These are phyloP conservation scores for Globomyces pollinis-pini DNA, from an alignment of 192 early-diverging fungal species.

Conservation along the genomic window DNA sequence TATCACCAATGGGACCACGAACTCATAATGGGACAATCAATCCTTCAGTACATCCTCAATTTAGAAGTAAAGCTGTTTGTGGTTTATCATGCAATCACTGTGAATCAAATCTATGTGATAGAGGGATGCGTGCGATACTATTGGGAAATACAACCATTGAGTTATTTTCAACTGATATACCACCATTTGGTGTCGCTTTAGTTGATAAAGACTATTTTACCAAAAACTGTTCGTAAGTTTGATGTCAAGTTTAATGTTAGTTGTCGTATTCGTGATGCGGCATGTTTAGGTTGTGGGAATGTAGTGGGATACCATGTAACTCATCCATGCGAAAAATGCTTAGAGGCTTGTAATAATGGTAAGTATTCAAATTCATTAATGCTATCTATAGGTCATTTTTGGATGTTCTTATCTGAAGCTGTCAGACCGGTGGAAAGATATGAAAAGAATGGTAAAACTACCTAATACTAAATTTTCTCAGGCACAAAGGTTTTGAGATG, in stretches of 20 bases:
- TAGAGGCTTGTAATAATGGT: slow-evolving; percentile 56
- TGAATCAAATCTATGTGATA: slow-evolving; percentile 29
- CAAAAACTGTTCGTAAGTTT: slow-evolving; percentile 39
- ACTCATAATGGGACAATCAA: slow-evolving; percentile 15
- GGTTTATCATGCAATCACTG: slow-evolving; percentile 43
- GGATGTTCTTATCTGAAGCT: slow-evolving; percentile 44
- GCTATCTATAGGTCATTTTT: slow-evolving; percentile 35
- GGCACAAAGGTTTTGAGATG: slow-evolving; percentile 24
- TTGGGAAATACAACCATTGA: slow-evolving; percentile 50
- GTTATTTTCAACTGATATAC: slow-evolving; percentile 48
- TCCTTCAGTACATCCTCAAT: slow-evolving; percentile 47
- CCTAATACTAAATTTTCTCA: too few species aligned
- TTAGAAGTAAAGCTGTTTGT: slow-evolving; percentile 46
- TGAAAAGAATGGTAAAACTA: neutral
- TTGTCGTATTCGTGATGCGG: slow-evolving; percentile 46
- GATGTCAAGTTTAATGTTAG: slow-evolving; percentile 8
- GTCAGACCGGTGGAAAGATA: slow-evolving; percentile 31
- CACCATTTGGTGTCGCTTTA: slow-evolving; percentile 41
- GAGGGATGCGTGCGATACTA: slow-evolving; percentile 55
- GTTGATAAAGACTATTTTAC: slow-evolving; percentile 46
- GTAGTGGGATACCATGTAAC: slow-evolving; percentile 56
- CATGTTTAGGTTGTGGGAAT: slow-evolving; percentile 49
- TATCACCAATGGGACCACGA: neutral
- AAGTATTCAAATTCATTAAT: slow-evolving; percentile 2
- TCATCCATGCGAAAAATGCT: slow-evolving; percentile 43